phyloP scores from a whole-genome alignment of 495 filamentous ascomycete genomes.

The Xylaria acuta region DNA sequence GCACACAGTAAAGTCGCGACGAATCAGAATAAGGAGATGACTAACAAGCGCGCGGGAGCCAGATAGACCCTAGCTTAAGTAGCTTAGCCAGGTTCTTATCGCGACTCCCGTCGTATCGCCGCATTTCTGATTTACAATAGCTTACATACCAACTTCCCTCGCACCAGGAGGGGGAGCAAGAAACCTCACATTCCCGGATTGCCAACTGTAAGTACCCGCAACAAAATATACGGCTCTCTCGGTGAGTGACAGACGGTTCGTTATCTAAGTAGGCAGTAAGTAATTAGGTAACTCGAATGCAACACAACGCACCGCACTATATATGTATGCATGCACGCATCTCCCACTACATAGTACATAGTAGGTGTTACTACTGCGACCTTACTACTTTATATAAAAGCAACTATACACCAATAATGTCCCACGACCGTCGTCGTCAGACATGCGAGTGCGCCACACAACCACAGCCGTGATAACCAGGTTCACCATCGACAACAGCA shows the following conservation, averaged over 20 bases:
- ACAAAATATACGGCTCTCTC: not conserved
- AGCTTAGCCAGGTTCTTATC: not conserved
- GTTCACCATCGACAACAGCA: not conserved
- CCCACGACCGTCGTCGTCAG: not conserved
- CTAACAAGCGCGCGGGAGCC: slow-evolving; percentile 22
- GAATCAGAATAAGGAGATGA: not conserved
- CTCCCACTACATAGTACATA: no score
- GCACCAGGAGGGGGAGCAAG: not conserved
- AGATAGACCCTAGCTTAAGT: not conserved
- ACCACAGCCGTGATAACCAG: not conserved
- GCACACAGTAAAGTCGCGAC: no score
- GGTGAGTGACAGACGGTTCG: not conserved
- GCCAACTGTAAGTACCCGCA: slow-evolving; percentile 12
- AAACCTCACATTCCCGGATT: not conserved
- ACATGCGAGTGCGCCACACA: slow-evolving; percentile 8
- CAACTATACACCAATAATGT: not conserved
- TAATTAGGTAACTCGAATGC: not conserved
- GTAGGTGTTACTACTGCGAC: no score
- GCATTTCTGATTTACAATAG: slow-evolving; percentile 11
- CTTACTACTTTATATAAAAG: slow-evolving; percentile 7
- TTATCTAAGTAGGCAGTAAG: not conserved
- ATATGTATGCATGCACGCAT: not conserved
- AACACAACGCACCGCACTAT: not conserved
- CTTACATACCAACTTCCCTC: slow-evolving; percentile 7
- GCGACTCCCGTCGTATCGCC: not conserved